phyloP scores from a whole-genome alignment of 2,329 filamentous ascomycete species.

The Penicillium sclerotigenum region DNA sequence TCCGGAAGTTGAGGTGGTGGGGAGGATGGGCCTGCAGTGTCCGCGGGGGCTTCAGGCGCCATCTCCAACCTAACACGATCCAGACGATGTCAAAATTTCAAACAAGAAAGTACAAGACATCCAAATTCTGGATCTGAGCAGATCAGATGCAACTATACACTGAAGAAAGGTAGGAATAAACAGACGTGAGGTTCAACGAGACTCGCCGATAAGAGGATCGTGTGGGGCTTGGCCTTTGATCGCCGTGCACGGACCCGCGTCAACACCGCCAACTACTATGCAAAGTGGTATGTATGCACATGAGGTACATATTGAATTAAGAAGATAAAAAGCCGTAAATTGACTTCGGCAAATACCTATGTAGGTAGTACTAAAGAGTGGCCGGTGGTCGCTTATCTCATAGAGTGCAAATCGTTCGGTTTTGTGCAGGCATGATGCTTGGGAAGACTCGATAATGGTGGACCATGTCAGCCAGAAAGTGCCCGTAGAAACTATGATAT shows the following conservation, averaged over 20 bases:
- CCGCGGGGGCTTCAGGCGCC: conserved; percentile 32
- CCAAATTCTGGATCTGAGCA: background rate
- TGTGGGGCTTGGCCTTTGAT: conserved; percentile 25
- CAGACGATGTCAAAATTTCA: background rate
- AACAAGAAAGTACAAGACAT: background rate
- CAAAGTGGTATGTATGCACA: background rate
- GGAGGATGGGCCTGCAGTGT: conserved; percentile 39
- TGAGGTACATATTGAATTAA: background rate
- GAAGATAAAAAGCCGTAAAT: no score
- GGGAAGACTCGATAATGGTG: no score
- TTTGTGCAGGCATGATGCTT: no score
- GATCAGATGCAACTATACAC: background rate
- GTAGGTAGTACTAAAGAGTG: no score
- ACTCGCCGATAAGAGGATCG: conserved; percentile 16
- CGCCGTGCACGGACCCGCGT: conserved; percentile 11
- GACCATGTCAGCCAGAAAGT: no score
- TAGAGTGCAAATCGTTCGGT: no score
- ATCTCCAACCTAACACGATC: conserved; percentile 15
- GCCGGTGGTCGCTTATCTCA: no score
- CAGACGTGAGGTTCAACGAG: conserved; percentile 1
- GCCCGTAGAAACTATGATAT: no score
- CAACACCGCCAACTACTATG: background rate
- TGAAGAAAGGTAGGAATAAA: background rate
- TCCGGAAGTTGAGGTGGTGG: conserved; percentile 39
- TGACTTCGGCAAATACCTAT: no score